Evolutionary conservation across 352 stramenopile genomes (phyloP).

Genomic region (Phytophthora sp.): DNA sequence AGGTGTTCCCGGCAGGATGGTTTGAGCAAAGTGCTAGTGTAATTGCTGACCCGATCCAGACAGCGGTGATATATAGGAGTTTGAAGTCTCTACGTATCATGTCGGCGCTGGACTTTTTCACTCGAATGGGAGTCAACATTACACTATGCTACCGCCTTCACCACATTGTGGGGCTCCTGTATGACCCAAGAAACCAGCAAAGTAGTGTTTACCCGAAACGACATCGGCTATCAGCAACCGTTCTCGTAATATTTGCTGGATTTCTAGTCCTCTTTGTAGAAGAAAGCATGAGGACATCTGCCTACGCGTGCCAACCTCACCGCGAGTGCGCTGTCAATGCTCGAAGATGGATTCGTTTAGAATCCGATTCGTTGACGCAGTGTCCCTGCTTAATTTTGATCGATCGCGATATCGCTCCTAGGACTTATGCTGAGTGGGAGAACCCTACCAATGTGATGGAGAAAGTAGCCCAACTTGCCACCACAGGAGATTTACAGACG

Average conservation of each 20-base stretch:
- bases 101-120: slow-evolving; percentile 29
- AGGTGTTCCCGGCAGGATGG: slow-evolving; percentile 10
- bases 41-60: slow-evolving; percentile 13
- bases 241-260: slow-evolving; percentile 10
- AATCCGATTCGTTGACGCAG: slow-evolving; percentile 6
- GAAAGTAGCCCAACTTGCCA: slow-evolving; percentile 22
- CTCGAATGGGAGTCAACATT: slow-evolving; percentile 31
- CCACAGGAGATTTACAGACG: slow-evolving; percentile 23
- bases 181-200: neutral
- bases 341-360: slow-evolving; percentile 19
- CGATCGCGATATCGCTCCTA: slow-evolving; percentile 17
- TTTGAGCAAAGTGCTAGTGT: slow-evolving; percentile 25
- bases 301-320: neutral
- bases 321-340: slow-evolving; percentile 32
- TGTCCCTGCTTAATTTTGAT: slow-evolving; percentile 50
- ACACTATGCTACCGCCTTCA: slow-evolving; percentile 26
- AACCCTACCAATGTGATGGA: slow-evolving; percentile 27
- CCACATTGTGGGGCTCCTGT: neutral
- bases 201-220: slow-evolving; percentile 19
- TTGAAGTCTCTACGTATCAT: slow-evolving; percentile 41
- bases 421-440: slow-evolving; percentile 31
- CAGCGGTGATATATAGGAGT: slow-evolving; percentile 20
- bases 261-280: slow-evolving; percentile 13
- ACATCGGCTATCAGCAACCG: neutral
- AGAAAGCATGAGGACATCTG: slow-evolving; percentile 17